Evolutionary conservation across 2,329 filamentous ascomycete genomes (phyloP), one percentile per base, ranked within the genome.

Genomic region (Fusarium caatingaense): DNA sequence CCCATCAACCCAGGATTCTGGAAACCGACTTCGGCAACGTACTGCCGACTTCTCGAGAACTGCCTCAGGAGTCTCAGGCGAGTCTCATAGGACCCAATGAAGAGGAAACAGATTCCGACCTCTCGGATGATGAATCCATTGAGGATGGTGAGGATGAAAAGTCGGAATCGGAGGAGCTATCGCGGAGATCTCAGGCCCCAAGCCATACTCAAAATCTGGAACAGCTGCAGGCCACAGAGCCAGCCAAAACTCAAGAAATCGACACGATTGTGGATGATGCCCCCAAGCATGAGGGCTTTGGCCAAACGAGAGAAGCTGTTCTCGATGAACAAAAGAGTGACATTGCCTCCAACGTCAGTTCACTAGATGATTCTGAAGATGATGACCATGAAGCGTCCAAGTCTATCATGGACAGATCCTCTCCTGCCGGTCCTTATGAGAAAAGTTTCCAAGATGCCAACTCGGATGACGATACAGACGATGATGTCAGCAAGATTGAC

Each of bases 1-100:
- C 28, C 47, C 34, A 62, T 16, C 56, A 56, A 42, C 16, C 56
- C 40, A 62, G 45, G 50, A 62, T 67, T 42, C 49, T 66, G 28
- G 56, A 67, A 44, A 66, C 62, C 28, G 63, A 66, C 27, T 66
- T 66, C 28, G 62, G 44, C 25, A 66, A 60, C 25, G 62, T 61
- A 28, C 25, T 66, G 10, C 63, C 55, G 46, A 56, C 57, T 28
- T 46, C 63, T 20, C 62, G 37, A 56, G 63, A 66, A 34, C 48
- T 66, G 20, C 37, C 63, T 11, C 55, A 54, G 25, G 37, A 46
- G 21, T 34, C 25, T 15, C 16, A 32, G n/a, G 47, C 44, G 37
- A 40, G 30, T 10, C 12, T 13, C 23, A 21, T 23, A 30, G 48
- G 40, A 23, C 25, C 37, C 34, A 37, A 45, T 49, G 48, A 27